Percentiles rank a stretch among this genome's conserved stretches.
Evolutionary conservation across 2,329 filamentous ascomycete species (phyloP).

Genomic region (Paramyrothecium sp.): DNA sequence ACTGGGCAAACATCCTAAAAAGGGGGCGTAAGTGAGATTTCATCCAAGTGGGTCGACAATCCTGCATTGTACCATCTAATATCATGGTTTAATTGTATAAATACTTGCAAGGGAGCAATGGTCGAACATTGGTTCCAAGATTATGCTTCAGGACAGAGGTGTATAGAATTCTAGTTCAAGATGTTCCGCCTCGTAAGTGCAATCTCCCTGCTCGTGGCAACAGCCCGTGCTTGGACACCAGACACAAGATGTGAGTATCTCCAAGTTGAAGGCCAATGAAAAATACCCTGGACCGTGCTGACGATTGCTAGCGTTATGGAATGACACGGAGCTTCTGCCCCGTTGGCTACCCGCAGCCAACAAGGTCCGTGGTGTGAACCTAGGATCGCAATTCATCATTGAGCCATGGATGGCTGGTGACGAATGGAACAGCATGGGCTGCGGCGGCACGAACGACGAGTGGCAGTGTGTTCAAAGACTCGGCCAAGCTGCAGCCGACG

Average conservation of each 20-base stretch:
- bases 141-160: too few species aligned
- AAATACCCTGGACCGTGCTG: not conserved
- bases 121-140: too few species aligned
- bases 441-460: constrained; percentile 18
- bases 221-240: constrained; percentile 8
- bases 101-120: too few species aligned
- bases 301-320: not conserved
- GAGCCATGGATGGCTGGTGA: constrained; percentile 22
- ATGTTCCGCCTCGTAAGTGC: not conserved
- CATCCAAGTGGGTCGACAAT: too few species aligned
- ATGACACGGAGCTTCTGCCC: constrained; percentile 2
- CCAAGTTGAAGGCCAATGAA: not conserved
- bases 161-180: not conserved
- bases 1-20: not conserved
- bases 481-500: constrained; percentile 18
- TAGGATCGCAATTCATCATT: constrained; percentile 23
- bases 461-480: constrained; percentile 21
- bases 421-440: constrained; percentile 21
- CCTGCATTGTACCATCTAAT: too few species aligned
- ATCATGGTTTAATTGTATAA: too few species aligned
- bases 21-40: too few species aligned
- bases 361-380: constrained; percentile 22
- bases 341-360: constrained; percentile 10
- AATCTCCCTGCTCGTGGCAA: constrained; percentile 12
- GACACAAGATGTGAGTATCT: constrained; percentile 1